Base-by-base conservation (phyloP, 148 eudicot species). In the Hydrangea macrophylla region DNA sequence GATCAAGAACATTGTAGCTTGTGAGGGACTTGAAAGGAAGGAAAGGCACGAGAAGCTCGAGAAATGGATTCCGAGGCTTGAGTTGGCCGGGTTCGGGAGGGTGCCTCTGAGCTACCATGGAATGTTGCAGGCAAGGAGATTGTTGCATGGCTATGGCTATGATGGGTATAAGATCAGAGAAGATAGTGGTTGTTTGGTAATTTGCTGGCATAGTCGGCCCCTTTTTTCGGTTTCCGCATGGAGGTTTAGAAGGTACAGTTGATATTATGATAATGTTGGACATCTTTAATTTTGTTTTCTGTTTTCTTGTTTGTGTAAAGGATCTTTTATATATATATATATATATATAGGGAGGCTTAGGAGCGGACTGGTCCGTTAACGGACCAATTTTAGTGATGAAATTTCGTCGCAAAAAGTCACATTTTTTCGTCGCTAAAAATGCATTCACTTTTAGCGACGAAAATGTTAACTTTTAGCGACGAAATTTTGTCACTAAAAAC, bases 1-100 rank as follows among this genome's bases (percentile, higher is more conserved):
- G 50, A 90, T 90, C 20, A 90, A 87, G 70, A 87, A 87, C 68
- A 81, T 90, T 39, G 68, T 87, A 31, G 84, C 96, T 1, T 79
- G 90, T 75, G 96, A 90, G 59, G 90, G 96, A 7, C 33, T 66
- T 18, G 92, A 85, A 40, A 81, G 96, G 59, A 85, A 58, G 69
- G 79, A 50, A 64, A 83, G 96, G 60, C 96, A 90, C 17, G 92
- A 87, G 70, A 90, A 87, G 79, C 86, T 90, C 9, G 90, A 84
- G 32, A 83, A 75, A 61, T 90, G 96, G 92, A 62, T 81, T 55
- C 81, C 76, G 7, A 79, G 88, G 73, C 67, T 90, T 6, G 88
- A 90, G 73, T 50, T 67, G 13, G 85, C 84, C 1, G 89, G 96
- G 45, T 90, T 90, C 24, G 70, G 79, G 9, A 74, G 74, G 55